Evolutionary conservation across 495 filamentous ascomycete genomes (phyloP), one percentile per base, ranked within the genome.

Genomic region (Pseudevernia furfuracea): DNA sequence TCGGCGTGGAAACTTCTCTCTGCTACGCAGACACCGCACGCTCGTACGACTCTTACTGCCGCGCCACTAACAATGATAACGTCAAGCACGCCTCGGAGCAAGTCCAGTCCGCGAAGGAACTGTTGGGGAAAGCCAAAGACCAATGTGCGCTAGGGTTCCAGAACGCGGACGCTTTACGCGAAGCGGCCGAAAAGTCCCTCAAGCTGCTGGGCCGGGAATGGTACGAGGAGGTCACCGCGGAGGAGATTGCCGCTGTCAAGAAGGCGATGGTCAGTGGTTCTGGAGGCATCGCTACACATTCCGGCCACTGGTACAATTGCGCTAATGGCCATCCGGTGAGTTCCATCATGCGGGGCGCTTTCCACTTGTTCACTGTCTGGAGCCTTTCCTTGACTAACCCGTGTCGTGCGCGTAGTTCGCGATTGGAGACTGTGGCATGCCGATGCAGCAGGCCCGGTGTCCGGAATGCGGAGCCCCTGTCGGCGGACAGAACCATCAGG

Each of bases 351-450:
- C 34, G 34, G 34, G 4, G 34, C 4, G 34, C 15, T 32, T n/a
- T 21, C n/a, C n/a, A 36, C 10, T 38, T 25, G 6, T 59, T 28
- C 34, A 17, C 44, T 34, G 30, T 6, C 32, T 53, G 5, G 0
- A n/a, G n/a, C n/a, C n/a, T n/a, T n/a, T n/a, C n/a, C n/a, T n/a
- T n/a, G n/a, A n/a, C n/a, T n/a, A n/a, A n/a, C n/a, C 36, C 46
- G 48, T 23, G 38, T 59, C 25, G 46, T 15, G 36, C 15, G n/a
- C 14, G 30, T 28, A 62, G 60, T 66, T 66, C 41, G 67, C 59
- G 17, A 59, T 69, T n/a, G 87, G 88, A 0, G 83, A 90, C 66
- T 92, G 89, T 71, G 89, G 88, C 19, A 83, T 82, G 77, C 83
- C 88, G 0, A 86, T 88, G 80, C 64, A 90, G 72, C 58, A 62